Percentiles rank a stretch among this genome's conserved stretches.
These are phyloP conservation scores for Sporothrix humicola DNA, from an alignment of 2,329 filamentous ascomycete genomes.

Conservation along the genomic window DNA sequence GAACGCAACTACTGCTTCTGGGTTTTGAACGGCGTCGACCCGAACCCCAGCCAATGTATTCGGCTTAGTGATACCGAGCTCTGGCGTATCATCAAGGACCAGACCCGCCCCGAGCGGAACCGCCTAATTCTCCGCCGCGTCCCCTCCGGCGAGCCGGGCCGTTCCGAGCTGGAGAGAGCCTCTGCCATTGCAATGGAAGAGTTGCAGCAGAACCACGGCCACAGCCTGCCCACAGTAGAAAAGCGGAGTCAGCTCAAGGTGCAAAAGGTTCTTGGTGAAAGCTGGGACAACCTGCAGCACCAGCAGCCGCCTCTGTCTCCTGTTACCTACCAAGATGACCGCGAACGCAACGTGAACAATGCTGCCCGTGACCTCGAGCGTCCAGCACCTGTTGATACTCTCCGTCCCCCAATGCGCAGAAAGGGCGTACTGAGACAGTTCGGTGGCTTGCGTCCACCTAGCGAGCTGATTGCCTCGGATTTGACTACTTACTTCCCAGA, in stretches of 20 bases:
- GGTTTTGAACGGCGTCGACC: conserved; percentile 82
- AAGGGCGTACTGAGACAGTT: conserved; percentile 75
- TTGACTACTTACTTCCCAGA: conserved; percentile 97
- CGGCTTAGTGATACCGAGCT: conserved; percentile 85
- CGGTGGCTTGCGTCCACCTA: conserved; percentile 89
- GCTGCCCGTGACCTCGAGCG: conserved; percentile 64
- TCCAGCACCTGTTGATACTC: conserved; percentile 55
- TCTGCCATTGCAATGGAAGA: conserved; percentile 90
- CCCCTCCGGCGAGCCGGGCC: conserved; percentile 87
- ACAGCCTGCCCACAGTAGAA: conserved; percentile 67
- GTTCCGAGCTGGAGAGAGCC: conserved; percentile 83
- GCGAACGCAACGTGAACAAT: conserved; percentile 69
- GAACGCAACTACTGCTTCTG: conserved; percentile 98
- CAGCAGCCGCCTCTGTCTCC: conserved; percentile 77
- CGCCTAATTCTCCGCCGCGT: conserved; percentile 90
- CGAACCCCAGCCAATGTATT: conserved; percentile 79
- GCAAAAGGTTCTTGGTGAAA: conserved; percentile 86
- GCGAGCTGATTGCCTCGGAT: conserved; percentile 96
- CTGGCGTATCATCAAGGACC: conserved; percentile 87
- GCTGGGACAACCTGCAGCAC: conserved; percentile 77
- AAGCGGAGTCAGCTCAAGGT: conserved; percentile 85
- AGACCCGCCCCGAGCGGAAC: conserved; percentile 82
- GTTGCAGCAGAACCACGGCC: conserved; percentile 72
- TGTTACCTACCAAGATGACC: conserved; percentile 72
- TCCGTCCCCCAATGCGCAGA: conserved; percentile 51